Base-by-base conservation (phyloP, 106 monocot genomes). In the Dendrobium officinale region DNA sequence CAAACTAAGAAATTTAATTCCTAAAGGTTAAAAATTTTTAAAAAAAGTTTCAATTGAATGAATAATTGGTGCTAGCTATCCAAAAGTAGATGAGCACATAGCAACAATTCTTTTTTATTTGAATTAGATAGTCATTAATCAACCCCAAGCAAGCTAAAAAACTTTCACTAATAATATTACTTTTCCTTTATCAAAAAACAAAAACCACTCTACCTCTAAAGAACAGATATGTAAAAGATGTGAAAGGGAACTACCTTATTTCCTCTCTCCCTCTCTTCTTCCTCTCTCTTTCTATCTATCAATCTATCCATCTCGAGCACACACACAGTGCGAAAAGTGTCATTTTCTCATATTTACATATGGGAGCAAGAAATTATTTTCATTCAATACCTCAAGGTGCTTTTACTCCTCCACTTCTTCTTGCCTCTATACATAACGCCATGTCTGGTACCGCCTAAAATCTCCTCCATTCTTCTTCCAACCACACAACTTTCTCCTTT, bases 311-410 rank as follows among this genome's bases (percentile, higher is more conserved):
- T 44, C 18, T 42, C 72, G 13, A 3, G 26, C 67, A 9, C 7
- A 74, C 74, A 20, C 74, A 74, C 16, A 42, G 24, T 42, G 42
- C 1, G 0, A n/a, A 44, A 37, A 48, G 68, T 77, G 77, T 49
- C 77, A 77, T 77, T 77, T 77, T 77, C 47, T 78, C 4, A 55
- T 78, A 78, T 24, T 31, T 78, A 55, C 26, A n/a, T 54, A 49
- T n/a, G 10, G 54, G 20, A 41, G 80, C 49, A 31, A 49, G 73
- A 75, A 75, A 74, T 42, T 74, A 44, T 19, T 22, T 43, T 74
- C 74, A 20, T 40, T 73, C 74, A 49, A 76, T 11, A 6, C 49
- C 76, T 76, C 18, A 15, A 49, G 47, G 27, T 49, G 45, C 26
- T 48, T 49, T 49, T 49, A 26, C 49, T 15, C 17, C 49, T 48